These are phyloP conservation scores for Cicer judaicum DNA, from an alignment of 306 rosid species.

Conservation along the genomic window DNA sequence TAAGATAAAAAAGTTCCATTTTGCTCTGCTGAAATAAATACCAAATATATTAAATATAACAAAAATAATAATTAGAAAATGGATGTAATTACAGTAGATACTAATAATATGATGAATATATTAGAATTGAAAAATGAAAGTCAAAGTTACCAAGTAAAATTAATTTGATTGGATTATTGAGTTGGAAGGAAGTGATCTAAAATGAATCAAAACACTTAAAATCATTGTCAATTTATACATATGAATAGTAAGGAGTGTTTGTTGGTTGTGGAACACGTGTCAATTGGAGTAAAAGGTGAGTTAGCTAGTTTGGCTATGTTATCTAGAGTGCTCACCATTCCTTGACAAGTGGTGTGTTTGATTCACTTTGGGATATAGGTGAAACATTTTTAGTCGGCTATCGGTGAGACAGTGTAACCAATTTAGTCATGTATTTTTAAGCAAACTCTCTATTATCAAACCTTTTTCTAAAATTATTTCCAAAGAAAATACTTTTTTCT, in stretches of 20 bases:
- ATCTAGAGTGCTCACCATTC: background rate
- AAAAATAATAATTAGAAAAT: too few relatives aligned
- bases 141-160: background rate
- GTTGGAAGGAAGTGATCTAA: background rate
- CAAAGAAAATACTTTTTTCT: too few relatives aligned
- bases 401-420: constrained; percentile 22
- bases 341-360: constrained; percentile 21
- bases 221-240: background rate
- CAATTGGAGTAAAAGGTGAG: constrained; percentile 19
- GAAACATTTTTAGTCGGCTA: constrained; percentile 24
- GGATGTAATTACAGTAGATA: background rate
- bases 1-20: constrained; percentile 24
- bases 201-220: background rate
- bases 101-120: background rate
- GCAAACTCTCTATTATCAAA: too few relatives aligned
- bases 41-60: too few relatives aligned
- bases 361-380: background rate
- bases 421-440: too few relatives aligned
- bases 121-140: background rate
- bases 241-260: background rate
- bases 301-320: constrained; percentile 10
- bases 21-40: background rate
- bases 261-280: constrained; percentile 39
- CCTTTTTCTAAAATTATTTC: too few relatives aligned
- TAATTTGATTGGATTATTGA: background rate